Base-by-base conservation (phyloP, 352 stramenopile genomes). In the Globisporangium abappressorium region DNA sequence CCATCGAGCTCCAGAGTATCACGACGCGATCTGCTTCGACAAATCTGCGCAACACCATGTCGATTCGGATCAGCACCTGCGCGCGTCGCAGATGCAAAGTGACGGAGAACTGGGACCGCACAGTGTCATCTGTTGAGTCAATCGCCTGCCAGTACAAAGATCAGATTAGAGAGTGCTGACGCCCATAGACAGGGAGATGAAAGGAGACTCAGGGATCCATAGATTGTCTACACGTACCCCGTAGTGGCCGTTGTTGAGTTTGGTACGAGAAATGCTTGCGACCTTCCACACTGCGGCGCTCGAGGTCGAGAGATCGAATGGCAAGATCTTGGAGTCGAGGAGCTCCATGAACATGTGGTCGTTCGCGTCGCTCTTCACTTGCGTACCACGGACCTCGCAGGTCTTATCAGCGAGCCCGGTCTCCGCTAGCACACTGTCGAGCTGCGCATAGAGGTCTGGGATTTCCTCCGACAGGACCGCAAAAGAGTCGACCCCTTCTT, bases 291-390 rank as follows among this genome's bases (percentile, higher is more conserved):
- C 68, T 1, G 79, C 79, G 14, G 58, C 65, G 8, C 65, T 72
- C 9, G 79, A 85, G 33, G 73, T 63, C 28, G 81, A 57, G 36
- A 83, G 70, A 6, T 65, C 69, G 24, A 87, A 87, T 7, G 79
- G 77, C 15, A 87, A 58, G 15, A 84, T 64, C 63, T 84, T 85
- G 12, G 71, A 77, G 55, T 69, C 78, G 18, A 78, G 75, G 7
- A 79, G 62, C 64, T 85, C 79, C 26, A 87, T 60, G 28, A 76
- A 73, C 46, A 71, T 43, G 4, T 61, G 59, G 55, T 66, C 69
- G 3, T 33, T 18, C 26, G 24, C 59, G 14, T 64, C 46, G 22
- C 12, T 64, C 38, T 56, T 64, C 28, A 64, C 26, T 28, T 64
- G 36, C 6, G 24, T 38, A 22, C 12, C 41, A 0, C 22, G 46